Conservation (phyloP, 768 basidiomycete species). For the Phlebiopsis gigantea region DNA sequence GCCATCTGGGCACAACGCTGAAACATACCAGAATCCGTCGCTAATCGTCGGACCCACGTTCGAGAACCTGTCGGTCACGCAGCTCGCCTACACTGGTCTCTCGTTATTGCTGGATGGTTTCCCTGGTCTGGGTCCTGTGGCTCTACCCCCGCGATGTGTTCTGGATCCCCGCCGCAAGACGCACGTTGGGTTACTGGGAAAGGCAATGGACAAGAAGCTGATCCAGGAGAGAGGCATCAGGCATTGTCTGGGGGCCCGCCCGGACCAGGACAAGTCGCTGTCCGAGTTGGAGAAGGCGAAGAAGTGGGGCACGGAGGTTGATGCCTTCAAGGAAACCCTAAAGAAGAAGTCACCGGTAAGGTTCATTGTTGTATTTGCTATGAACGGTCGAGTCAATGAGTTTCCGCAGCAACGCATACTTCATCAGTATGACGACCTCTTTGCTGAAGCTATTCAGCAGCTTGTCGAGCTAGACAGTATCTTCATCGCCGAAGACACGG, state of each 20-base stretch:
- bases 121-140: constrained; percentile 72
- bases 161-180: constrained; percentile 73
- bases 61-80: constrained; percentile 7
- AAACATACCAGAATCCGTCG: constrained; percentile 19
- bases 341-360: constrained; percentile 26
- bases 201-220: constrained; percentile 59
- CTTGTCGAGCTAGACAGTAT: constrained; percentile 71
- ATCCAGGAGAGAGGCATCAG: constrained; percentile 59
- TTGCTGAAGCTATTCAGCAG: constrained; percentile 75
- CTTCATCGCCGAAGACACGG: constrained; percentile 55
- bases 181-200: constrained; percentile 71
- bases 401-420: constrained; percentile 30
- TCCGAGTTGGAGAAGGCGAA: constrained; percentile 65
- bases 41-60: constrained; percentile 28
- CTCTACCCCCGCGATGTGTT: constrained; percentile 68
- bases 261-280: constrained; percentile 28
- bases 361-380: background rate
- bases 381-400: background rate
- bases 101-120: constrained; percentile 50
- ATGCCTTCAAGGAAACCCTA: constrained; percentile 50
- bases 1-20: constrained; percentile 28
- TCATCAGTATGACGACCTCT: constrained; percentile 56
- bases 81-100: constrained; percentile 19
- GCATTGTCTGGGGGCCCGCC: constrained; percentile 51
- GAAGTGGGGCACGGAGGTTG: constrained; percentile 69